Percentiles rank a stretch among this genome's conserved stretches.
Evolutionary conservation across 495 filamentous ascomycete species (phyloP).

Genomic region (Neurospora sp.): DNA sequence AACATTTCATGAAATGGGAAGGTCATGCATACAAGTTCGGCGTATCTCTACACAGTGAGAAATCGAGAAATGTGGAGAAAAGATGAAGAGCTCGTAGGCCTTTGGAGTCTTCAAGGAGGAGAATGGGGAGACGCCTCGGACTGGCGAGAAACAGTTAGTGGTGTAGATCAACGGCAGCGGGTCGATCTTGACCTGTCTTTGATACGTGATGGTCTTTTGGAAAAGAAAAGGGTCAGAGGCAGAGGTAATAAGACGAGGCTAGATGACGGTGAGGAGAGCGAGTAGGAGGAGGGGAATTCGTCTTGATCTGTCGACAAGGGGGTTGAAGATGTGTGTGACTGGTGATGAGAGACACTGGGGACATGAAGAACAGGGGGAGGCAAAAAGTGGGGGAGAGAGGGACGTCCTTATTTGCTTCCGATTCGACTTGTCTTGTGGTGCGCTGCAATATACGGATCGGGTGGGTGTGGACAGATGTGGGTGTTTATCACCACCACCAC

Average conservation of each 20-base stretch:
- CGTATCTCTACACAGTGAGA: neutral
- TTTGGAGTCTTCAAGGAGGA: neutral
- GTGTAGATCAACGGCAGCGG: neutral
- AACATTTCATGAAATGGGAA: neutral
- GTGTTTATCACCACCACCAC: conserved; percentile 3
- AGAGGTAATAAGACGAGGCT: neutral
- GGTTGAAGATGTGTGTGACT: neutral
- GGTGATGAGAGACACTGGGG: neutral
- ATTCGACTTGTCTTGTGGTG: neutral
- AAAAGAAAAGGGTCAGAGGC: neutral
- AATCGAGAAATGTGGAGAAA: neutral
- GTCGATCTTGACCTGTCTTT: neutral
- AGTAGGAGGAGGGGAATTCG: neutral
- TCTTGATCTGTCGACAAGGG: neutral
- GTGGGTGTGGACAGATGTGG: neutral
- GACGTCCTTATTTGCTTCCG: neutral
- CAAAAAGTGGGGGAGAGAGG: neutral
- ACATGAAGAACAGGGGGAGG: neutral
- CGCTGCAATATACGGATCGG: neutral
- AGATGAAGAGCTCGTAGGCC: too few species aligned
- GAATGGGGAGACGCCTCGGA: neutral
- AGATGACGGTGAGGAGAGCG: neutral
- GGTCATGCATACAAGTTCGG: neutral
- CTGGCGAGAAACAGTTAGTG: neutral
- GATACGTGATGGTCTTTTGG: neutral